Conservation (phyloP, 768 basidiomycete genomes). For the Hypsizygus marmoreus region DNA sequence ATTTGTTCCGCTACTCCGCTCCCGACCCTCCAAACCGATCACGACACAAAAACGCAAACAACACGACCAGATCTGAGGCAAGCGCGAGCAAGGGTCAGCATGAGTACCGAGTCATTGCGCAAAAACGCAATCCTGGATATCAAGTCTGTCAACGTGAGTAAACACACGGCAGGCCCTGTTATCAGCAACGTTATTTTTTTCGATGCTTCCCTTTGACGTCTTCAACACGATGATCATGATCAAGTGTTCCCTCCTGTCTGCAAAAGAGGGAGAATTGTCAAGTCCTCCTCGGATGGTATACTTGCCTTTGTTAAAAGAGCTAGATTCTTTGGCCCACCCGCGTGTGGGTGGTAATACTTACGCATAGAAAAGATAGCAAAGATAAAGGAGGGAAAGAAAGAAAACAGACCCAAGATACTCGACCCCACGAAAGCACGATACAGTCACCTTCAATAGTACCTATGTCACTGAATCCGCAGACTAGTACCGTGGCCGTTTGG, state of each 20-base stretch:
- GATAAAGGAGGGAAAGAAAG: conserved; percentile 8
- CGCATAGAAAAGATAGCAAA: conserved; percentile 17
- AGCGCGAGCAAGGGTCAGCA: too few species aligned
- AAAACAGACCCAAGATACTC: conserved; percentile 10
- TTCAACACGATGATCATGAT: background rate
- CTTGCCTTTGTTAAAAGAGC: conserved; percentile 12
- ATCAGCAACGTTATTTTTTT: background rate
- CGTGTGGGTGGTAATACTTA: conserved; percentile 24
- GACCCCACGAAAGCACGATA: conserved; percentile 5
- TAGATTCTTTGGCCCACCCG: conserved; percentile 15
- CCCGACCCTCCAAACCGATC: too few species aligned
- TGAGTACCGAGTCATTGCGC: too few species aligned
- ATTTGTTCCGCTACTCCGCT: too few species aligned
- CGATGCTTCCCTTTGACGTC: background rate
- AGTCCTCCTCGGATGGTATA: conserved; percentile 3
- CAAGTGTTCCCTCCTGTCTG: background rate
- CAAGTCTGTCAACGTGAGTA: too few species aligned
- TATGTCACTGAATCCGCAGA: conserved; percentile 16
- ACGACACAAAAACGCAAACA: too few species aligned
- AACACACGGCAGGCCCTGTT: too few species aligned
- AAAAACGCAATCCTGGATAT: too few species aligned
- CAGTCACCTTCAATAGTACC: conserved; percentile 17
- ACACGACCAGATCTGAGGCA: too few species aligned
- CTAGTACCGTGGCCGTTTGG: conserved; percentile 83
- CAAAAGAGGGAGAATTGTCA: background rate